These are phyloP conservation scores for Umbelopsis sp. DNA, from an alignment of 192 early-diverging fungal genomes.

Conservation along the genomic window DNA sequence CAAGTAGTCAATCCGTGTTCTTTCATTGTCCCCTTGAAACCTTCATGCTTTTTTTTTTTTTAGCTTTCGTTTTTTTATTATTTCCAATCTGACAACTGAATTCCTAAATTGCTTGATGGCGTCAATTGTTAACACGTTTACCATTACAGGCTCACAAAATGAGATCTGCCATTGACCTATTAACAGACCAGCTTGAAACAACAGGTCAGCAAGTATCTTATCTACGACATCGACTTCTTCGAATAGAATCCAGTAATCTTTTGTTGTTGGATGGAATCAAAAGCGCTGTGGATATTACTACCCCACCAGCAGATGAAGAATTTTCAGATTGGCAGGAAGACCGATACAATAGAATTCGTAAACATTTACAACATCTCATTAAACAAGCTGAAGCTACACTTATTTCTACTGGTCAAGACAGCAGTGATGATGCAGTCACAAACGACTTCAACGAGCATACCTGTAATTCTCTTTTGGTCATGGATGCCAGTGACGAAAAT, in stretches of 20 bases:
- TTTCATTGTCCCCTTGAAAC: background rate
- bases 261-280: background rate
- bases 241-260: slow-evolving; percentile 11
- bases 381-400: background rate
- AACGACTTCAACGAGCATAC: background rate
- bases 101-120: background rate
- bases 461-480: background rate
- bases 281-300: background rate
- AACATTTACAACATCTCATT: slow-evolving; percentile 9
- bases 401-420: background rate
- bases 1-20: too few species aligned
- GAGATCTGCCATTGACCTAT: slow-evolving; percentile 3
- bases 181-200: background rate
- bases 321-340: background rate
- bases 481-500: background rate
- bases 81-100: too few species aligned
- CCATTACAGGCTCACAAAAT: background rate
- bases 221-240: background rate
- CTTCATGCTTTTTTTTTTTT: too few species aligned
- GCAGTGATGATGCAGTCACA: background rate
- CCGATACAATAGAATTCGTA: slow-evolving; percentile 1
- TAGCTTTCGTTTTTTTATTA: background rate
- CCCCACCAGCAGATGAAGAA: background rate
- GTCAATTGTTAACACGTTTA: background rate
- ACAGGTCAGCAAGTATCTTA: slow-evolving; percentile 4